Percentiles rank a stretch among this genome's conserved stretches.
phyloP scores from a whole-genome alignment of 352 stramenopile genomes.

The Phytophthora sansomeana region DNA sequence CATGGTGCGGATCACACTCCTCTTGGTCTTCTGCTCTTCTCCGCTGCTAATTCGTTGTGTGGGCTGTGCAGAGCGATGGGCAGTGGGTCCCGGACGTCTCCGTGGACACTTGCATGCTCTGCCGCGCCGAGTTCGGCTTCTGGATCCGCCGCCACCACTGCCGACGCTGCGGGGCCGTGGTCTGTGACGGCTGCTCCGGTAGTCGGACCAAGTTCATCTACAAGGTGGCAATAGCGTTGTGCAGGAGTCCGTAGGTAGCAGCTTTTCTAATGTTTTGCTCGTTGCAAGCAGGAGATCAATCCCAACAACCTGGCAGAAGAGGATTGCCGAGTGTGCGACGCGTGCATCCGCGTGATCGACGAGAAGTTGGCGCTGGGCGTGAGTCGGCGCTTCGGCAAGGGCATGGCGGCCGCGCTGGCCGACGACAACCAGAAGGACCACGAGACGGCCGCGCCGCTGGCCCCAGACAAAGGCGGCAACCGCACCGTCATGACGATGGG shows the following conservation, averaged over 20 bases:
- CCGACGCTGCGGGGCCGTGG: constrained; percentile 82
- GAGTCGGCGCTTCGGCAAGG: constrained; percentile 76
- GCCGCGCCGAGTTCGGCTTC: constrained; percentile 83
- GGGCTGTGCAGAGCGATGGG: constrained; percentile 63
- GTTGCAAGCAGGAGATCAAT: constrained; percentile 60
- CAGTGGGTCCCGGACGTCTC: constrained; percentile 89
- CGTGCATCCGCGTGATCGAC: constrained; percentile 86
- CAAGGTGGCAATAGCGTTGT: constrained; percentile 48
- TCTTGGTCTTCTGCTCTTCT: background rate
- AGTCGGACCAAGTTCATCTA: constrained; percentile 89
- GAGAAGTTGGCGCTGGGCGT: constrained; percentile 84
- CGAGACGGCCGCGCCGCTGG: constrained; percentile 32
- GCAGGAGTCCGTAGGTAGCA: background rate
- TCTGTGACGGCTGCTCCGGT: constrained; percentile 82
- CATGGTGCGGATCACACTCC: constrained; percentile 54
- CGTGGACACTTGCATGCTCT: constrained; percentile 85
- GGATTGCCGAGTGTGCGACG: constrained; percentile 80
- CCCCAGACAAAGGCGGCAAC: constrained; percentile 61
- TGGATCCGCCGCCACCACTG: constrained; percentile 91
- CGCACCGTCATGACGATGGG: constrained; percentile 81
- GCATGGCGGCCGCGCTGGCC: constrained; percentile 19
- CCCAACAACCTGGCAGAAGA: constrained; percentile 67
- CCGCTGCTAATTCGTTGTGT: constrained; percentile 8
- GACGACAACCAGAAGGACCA: constrained; percentile 49
- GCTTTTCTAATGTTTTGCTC: background rate